Evolutionary conservation across 345 rosid species (phyloP).

Genomic region (Citrus medica): DNA sequence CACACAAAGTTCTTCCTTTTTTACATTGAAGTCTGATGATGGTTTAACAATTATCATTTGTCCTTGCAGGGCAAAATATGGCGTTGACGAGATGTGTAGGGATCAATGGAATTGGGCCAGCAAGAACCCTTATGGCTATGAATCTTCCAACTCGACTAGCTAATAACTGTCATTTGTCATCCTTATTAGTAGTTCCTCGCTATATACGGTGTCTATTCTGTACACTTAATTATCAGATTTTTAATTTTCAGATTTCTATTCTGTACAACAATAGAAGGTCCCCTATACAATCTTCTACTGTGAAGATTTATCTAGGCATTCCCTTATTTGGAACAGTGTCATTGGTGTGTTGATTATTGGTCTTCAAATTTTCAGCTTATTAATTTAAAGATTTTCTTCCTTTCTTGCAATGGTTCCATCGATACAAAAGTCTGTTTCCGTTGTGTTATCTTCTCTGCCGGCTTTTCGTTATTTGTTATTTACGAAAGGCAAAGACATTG

Average conservation of each 20-base stretch:
- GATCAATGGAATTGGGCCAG: constrained; percentile 97
- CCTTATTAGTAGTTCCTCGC: background rate
- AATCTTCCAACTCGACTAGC: constrained; percentile 32
- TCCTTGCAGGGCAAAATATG: constrained; percentile 67
- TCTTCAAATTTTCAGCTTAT: background rate
- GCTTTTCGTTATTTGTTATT: no score
- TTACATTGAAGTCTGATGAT: no score
- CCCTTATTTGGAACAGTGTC: background rate
- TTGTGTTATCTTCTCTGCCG: no score
- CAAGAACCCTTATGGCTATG: constrained; percentile 91
- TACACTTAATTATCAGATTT: background rate
- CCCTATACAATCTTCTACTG: background rate
- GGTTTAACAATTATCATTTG: background rate
- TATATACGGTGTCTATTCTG: background rate
- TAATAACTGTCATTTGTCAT: constrained; percentile 3
- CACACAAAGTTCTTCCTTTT: background rate
- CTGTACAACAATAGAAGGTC: background rate
- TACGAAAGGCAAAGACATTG: no score
- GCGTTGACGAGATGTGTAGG: constrained; percentile 88
- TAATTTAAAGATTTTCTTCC: background rate
- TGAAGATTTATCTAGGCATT: constrained; percentile 3
- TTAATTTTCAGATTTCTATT: no score
- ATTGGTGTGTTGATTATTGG: background rate
- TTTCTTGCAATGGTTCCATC: background rate
- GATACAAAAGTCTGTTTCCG: background rate